Evolutionary conservation across 805 yeast genomes (phyloP).

Genomic region (Wilhelminamyces savonicus): DNA sequence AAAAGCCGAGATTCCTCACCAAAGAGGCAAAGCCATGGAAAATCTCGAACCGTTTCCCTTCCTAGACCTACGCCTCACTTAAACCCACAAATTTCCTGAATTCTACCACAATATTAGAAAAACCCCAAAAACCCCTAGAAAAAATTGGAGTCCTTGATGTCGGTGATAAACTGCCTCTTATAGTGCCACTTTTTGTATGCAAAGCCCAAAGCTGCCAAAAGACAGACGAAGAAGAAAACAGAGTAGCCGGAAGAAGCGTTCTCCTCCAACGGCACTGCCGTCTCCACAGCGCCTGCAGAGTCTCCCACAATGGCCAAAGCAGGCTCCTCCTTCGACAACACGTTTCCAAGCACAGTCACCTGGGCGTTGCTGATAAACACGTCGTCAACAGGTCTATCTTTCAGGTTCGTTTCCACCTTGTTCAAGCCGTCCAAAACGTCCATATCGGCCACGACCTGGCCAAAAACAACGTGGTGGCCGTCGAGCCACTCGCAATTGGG

Average conservation of each 20-base stretch:
- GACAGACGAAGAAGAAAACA: slow-evolving; percentile 7
- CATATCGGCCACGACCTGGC: slow-evolving; percentile 19
- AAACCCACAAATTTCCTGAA: too few species aligned
- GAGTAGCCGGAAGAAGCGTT: too few species aligned
- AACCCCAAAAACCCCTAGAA: slow-evolving; percentile 3
- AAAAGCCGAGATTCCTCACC: too few species aligned
- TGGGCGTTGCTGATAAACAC: slow-evolving; percentile 9
- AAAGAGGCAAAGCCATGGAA: too few species aligned
- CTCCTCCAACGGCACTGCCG: slow-evolving; percentile 4
- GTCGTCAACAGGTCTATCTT: slow-evolving; percentile 10
- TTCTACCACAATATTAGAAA: too few species aligned
- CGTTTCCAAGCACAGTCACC: slow-evolving; percentile 1
- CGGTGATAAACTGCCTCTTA: slow-evolving; percentile 16
- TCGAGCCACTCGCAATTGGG: slow-evolving; percentile 9
- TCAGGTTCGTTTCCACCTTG: not conserved
- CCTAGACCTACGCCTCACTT: too few species aligned
- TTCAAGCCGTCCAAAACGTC: slow-evolving; percentile 1
- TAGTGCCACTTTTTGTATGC: slow-evolving; percentile 11
- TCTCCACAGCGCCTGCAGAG: slow-evolving; percentile 1
- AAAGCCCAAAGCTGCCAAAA: slow-evolving; percentile 4
- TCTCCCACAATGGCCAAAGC: not conserved
- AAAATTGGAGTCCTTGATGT: slow-evolving; percentile 18
- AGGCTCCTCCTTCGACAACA: not conserved
- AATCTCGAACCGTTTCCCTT: too few species aligned
- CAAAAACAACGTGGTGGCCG: slow-evolving; percentile 20